Evolutionary conservation across 257 asterid species (phyloP).

Genomic region (Rubia yunnanensis): DNA sequence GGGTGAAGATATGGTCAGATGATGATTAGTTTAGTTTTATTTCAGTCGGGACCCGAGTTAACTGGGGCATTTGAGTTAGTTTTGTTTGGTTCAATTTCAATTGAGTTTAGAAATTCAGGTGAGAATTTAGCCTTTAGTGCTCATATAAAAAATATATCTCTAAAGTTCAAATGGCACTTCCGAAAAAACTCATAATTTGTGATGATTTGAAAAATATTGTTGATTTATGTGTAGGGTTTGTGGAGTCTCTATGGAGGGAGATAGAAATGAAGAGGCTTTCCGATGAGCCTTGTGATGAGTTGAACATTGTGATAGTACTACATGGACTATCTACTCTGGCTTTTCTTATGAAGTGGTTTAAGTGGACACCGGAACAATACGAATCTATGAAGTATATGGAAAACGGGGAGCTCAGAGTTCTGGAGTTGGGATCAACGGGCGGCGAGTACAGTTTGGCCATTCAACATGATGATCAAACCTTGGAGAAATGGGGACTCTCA

Average conservation of each 20-base stretch:
- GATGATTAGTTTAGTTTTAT: no score
- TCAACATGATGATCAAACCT: slow-evolving; percentile 23
- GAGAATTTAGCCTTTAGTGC: no score
- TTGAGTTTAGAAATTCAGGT: no score
- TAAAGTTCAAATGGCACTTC: no score
- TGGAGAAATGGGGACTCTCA: slow-evolving; percentile 24
- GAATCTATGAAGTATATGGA: slow-evolving; percentile 17
- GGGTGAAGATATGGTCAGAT: no score
- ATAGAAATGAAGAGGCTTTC: slow-evolving; percentile 24
- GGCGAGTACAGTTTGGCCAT: slow-evolving; percentile 27
- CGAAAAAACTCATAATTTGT: no score
- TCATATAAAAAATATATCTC: no score
- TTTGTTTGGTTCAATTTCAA: no score
- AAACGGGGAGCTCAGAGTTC: slow-evolving; percentile 20
- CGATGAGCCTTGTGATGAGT: slow-evolving; percentile 4
- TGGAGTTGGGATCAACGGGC: slow-evolving; percentile 20
- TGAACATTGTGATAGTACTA: slow-evolving; percentile 14
- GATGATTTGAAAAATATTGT: no score
- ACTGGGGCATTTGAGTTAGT: no score
- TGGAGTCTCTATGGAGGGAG: slow-evolving; percentile 29
- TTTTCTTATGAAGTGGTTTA: slow-evolving; percentile 29
- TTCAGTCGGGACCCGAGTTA: no score
- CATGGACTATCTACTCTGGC: slow-evolving; percentile 23
- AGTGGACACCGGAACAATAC: slow-evolving; percentile 24
- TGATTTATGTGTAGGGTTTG: slow-evolving; percentile 14